Percentiles rank a stretch among this genome's conserved stretches.
phyloP scores from a whole-genome alignment of 805 yeast genomes.

The Candida koratica region DNA sequence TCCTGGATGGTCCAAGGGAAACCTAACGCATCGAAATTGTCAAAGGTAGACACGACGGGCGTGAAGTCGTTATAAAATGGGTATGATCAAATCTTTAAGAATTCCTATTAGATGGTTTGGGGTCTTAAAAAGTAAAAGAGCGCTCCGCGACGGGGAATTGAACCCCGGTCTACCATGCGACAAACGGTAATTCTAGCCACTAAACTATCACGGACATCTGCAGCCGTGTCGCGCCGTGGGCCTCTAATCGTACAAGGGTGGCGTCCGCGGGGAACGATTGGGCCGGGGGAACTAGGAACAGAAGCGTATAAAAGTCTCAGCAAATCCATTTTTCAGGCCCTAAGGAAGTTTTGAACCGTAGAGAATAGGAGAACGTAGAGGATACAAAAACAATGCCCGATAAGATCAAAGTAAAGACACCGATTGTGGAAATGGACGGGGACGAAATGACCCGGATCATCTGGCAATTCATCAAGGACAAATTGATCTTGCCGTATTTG shows the following conservation, averaged over 20 bases:
- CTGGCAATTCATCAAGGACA: conserved; percentile 86
- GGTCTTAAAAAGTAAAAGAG: conserved; percentile 52
- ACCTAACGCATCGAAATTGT: conserved; percentile 89
- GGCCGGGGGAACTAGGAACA: too few species aligned
- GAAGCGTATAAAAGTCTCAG: too few species aligned
- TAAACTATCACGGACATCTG: too few species aligned
- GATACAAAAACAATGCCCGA: conserved; percentile 10
- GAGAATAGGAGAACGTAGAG: conserved; percentile 1
- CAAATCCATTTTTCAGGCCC: conserved; percentile 3
- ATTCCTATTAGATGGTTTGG: conserved; percentile 88
- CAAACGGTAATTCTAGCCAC: too few species aligned
- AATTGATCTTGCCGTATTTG: conserved; percentile 79
- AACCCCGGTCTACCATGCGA: too few species aligned
- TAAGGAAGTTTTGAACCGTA: conserved; percentile 4
- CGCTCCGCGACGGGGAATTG: too few species aligned
- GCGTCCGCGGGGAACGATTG: too few species aligned
- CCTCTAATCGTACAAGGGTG: too few species aligned
- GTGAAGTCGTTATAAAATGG: conserved; percentile 75
- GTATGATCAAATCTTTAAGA: conserved; percentile 68
- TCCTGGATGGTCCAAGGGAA: conserved; percentile 91
- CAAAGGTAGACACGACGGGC: conserved; percentile 77
- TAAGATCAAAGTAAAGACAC: conserved; percentile 78
- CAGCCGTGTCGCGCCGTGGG: too few species aligned
- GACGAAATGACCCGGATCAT: conserved; percentile 97
- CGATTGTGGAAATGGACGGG: conserved; percentile 96